Evolutionary conservation across 495 filamentous ascomycete species (phyloP).

Genomic region (Neurospora sp.): DNA sequence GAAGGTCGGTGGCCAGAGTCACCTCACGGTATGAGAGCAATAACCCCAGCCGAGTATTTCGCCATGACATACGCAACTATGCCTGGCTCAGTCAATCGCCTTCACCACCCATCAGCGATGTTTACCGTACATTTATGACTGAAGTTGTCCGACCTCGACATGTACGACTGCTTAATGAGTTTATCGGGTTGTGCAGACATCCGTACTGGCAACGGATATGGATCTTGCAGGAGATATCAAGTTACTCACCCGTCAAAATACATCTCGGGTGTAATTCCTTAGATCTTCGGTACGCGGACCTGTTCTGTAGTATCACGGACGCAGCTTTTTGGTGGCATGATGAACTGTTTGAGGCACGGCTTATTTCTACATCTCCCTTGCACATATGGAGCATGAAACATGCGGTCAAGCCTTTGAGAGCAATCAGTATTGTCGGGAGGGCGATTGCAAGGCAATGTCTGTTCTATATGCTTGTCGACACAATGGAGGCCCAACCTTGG

Average conservation of each 20-base stretch:
- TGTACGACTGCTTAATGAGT: neutral
- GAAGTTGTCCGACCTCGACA: neutral
- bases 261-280: neutral
- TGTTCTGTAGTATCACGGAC: neutral
- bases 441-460: neutral
- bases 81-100: too few species aligned
- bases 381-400: neutral
- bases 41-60: neutral
- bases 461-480: neutral
- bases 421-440: neutral
- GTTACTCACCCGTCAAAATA: neutral
- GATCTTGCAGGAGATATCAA: neutral
- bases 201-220: neutral
- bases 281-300: neutral
- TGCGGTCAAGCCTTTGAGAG: neutral
- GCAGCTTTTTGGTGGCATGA: too few species aligned
- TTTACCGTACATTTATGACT: neutral
- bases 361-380: neutral
- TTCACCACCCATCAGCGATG: neutral
- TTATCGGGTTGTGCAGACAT: neutral
- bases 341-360: too few species aligned
- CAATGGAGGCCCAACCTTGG: neutral
- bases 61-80: neutral
- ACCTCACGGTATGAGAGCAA: neutral
- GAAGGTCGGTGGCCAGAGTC: neutral